Conservation (phyloP, 2,329 filamentous ascomycete genomes). For the Pyrenophora graminea region DNA sequence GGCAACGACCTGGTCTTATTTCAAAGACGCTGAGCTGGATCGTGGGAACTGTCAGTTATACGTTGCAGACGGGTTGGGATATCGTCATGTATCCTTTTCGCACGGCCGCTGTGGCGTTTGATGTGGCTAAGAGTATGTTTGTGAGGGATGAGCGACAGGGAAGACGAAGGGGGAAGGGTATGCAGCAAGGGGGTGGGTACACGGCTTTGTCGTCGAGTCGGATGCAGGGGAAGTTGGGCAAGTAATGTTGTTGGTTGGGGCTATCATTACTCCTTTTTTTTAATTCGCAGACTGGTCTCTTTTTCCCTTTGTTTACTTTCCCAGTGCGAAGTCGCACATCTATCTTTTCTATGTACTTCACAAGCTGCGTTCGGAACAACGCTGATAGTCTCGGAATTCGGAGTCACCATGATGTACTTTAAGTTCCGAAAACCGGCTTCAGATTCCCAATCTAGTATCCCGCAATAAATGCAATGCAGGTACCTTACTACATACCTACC, state of each 20-base stretch:
- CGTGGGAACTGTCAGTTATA: constrained; percentile 22
- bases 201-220: constrained; percentile 30
- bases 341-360: too few relatives aligned
- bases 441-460: too few relatives aligned
- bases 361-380: too few relatives aligned
- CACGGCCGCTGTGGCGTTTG: constrained; percentile 17
- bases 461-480: too few relatives aligned
- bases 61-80: constrained; percentile 32
- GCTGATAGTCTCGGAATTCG: too few relatives aligned
- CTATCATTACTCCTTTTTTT: background rate
- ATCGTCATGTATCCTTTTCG: constrained; percentile 40
- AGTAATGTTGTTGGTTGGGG: constrained; percentile 8
- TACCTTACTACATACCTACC: too few relatives aligned
- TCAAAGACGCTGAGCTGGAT: constrained; percentile 36
- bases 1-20: constrained; percentile 42
- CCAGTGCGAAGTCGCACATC: too few relatives aligned
- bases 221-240: constrained; percentile 35
- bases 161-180: constrained; percentile 27
- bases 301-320: too few relatives aligned
- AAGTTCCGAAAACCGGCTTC: too few relatives aligned
- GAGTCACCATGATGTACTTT: too few relatives aligned
- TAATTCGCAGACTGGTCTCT: too few relatives aligned
- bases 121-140: constrained; percentile 27
- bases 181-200: constrained; percentile 27
- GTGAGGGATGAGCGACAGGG: constrained; percentile 27